A percentile compares a stretch with the other conserved stretches of the same genome.
Conservation (phyloP, 78 protist genomes). For the Planoprotostelium fungivorum region DNA sequence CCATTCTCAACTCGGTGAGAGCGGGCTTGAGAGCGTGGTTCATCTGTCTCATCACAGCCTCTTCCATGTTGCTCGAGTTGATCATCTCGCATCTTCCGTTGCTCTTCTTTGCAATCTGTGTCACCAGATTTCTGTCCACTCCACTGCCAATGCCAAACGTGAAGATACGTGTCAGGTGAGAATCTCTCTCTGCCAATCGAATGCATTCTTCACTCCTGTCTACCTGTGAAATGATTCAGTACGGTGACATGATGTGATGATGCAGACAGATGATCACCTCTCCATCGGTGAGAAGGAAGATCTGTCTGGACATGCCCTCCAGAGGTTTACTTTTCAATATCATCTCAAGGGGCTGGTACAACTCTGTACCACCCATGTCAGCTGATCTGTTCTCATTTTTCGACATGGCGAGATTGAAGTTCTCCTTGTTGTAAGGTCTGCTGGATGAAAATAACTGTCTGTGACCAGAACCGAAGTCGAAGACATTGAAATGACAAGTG, state of each 20-base stretch:
- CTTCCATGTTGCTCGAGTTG: constrained; percentile 12
- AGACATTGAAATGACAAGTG: constrained; percentile 36
- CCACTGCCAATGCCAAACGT: constrained; percentile 52
- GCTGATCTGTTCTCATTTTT: constrained; percentile 13
- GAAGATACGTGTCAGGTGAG: constrained; percentile 34
- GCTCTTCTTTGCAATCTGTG: constrained; percentile 30
- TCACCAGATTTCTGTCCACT: constrained; percentile 30
- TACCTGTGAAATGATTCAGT: neutral
- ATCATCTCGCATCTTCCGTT: constrained; percentile 51
- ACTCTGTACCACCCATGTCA: constrained; percentile 48
- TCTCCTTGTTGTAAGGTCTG: constrained; percentile 15
- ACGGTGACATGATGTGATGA: neutral
- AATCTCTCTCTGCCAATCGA: constrained; percentile 30
- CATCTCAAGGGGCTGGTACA: constrained; percentile 22
- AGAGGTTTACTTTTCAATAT: constrained; percentile 11
- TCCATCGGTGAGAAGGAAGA: constrained; percentile 61
- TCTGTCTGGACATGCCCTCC: constrained; percentile 44
- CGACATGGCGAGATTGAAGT: no score
- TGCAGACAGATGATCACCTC: constrained; percentile 12
- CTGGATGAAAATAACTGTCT: constrained; percentile 2
- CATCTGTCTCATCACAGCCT: constrained; percentile 31
- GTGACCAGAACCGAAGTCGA: constrained; percentile 19
- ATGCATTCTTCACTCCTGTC: constrained; percentile 27
- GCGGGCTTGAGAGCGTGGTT: constrained; percentile 36
- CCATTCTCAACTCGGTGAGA: neutral